A percentile compares a stretch with the other conserved stretches of the same genome.
Conservation (phyloP, 768 basidiomycete genomes). For the Boletus rubroflammeus region DNA sequence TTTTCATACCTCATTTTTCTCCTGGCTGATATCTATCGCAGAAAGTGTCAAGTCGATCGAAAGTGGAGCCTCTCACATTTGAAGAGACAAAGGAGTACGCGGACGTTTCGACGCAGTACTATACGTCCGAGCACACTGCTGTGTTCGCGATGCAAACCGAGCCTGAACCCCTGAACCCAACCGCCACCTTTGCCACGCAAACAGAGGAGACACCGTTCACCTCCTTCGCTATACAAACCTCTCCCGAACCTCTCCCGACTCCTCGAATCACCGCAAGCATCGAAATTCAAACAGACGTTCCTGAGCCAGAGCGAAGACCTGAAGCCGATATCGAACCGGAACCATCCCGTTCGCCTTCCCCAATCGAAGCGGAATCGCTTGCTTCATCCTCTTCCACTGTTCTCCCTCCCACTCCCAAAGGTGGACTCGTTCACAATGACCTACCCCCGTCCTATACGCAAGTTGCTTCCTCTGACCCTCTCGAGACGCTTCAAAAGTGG, state of each 20-base stretch:
- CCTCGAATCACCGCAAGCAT: slow-evolving; percentile 41
- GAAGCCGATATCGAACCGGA: slow-evolving; percentile 30
- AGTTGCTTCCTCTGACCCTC: slow-evolving; percentile 47
- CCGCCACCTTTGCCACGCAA: slow-evolving; percentile 50
- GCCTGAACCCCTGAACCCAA: slow-evolving; percentile 46
- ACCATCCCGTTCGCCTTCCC: slow-evolving; percentile 45
- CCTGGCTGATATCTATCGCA: slow-evolving; percentile 27
- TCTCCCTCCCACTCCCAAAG: slow-evolving; percentile 65
- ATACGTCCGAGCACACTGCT: slow-evolving; percentile 49
- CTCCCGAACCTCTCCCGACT: slow-evolving; percentile 31
- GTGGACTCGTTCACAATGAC: slow-evolving; percentile 41
- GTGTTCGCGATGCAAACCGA: slow-evolving; percentile 58
- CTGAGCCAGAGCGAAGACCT: slow-evolving; percentile 34
- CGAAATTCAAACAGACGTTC: slow-evolving; percentile 61
- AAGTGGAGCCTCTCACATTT: slow-evolving; percentile 39
- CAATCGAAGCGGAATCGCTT: slow-evolving; percentile 48
- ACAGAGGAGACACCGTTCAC: slow-evolving; percentile 39
- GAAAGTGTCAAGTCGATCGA: slow-evolving; percentile 66
- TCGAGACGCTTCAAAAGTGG: slow-evolving; percentile 65
- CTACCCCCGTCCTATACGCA: slow-evolving; percentile 74
- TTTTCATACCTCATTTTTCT: slow-evolving; percentile 4
- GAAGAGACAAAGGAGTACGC: slow-evolving; percentile 74
- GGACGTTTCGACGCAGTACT: slow-evolving; percentile 71
- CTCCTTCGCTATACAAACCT: slow-evolving; percentile 39
- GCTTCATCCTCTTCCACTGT: slow-evolving; percentile 75